Evolutionary conservation across 2,329 filamentous ascomycete genomes (phyloP), one percentile per base, ranked within the genome.

Genomic region (Paecilomyces fulvus): DNA sequence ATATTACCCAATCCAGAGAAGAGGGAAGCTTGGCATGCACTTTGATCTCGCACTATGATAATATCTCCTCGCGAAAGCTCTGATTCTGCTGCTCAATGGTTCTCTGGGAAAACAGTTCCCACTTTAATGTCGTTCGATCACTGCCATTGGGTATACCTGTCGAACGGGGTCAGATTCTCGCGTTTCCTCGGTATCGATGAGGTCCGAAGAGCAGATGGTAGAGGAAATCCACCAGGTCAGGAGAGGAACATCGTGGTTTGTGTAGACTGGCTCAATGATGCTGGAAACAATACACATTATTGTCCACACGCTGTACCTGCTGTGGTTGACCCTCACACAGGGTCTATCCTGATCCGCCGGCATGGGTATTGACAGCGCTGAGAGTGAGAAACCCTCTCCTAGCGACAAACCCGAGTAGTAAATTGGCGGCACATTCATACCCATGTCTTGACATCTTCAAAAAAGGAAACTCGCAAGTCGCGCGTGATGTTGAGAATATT

Each of bases 11-110:
- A 65, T 67, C 55, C 37, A 31, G 11, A 9, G 28, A 25, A 52
- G 31, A 57, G 8, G 37, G 57, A 61, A 64, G 61, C 64, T 67
- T 67, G 65, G 64, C 65, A 59, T 59, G 53, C 31, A 43, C 37
- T 55, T 51, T 37, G 48, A 51, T 31, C 49, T 50, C 46, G 21
- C 37, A n/a, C 48, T 49, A 21, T 43, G 30, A 8, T 23, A 11
- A 43, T 17, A 53, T 53, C 33, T 25, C 30, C 43, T 14, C 21
- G n/a, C 51, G 12, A 56, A 50, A 53, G 30, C 43, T 55, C 56
- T 59, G 59, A 30, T 59, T 28, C 25, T 28, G 25, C 25, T 54
- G n/a, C 33, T n/a, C 33, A 37, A n/a, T 43, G 37, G 37, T 43
- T 43, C n/a, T 43, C 14, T 43, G 14, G 6, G 10, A 43, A 43